A percentile compares a stretch with the other conserved stretches of the same genome.
Evolutionary conservation across 1,139 yeast species (phyloP).

Genomic region (Lodderomyces elongisporus): DNA sequence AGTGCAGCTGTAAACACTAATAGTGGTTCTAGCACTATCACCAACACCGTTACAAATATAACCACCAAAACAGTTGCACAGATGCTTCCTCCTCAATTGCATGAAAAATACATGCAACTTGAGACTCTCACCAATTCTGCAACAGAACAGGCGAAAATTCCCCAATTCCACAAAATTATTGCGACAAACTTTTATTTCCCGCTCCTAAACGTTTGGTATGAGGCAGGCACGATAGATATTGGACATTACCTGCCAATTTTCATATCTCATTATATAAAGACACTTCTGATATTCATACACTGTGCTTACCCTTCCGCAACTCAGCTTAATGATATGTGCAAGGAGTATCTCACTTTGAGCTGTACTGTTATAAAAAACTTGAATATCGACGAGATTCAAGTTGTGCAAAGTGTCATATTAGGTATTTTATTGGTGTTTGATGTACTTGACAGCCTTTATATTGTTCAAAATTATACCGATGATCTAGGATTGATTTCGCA

Average conservation of each 20-base stretch:
- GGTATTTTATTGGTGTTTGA: conserved; percentile 46
- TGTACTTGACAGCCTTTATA: conserved; percentile 33
- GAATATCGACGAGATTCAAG: conserved; percentile 25
- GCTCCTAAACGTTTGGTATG: conserved; percentile 51
- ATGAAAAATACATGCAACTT: conserved; percentile 25
- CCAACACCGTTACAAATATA: background rate
- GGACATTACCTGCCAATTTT: conserved; percentile 55
- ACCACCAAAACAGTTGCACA: conserved; percentile 16
- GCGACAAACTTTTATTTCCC: conserved; percentile 51
- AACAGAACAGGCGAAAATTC: conserved; percentile 13
- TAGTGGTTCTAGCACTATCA: background rate
- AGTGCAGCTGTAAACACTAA: background rate
- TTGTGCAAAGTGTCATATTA: conserved; percentile 45
- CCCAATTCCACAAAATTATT: conserved; percentile 42
- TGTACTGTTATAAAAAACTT: conserved; percentile 21
- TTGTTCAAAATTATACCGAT: conserved; percentile 24
- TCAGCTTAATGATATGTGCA: conserved; percentile 52
- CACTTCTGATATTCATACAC: conserved; percentile 51
- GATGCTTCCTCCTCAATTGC: conserved; percentile 44
- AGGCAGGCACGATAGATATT: conserved; percentile 34
- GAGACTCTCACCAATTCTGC: conserved; percentile 8
- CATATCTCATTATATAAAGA: conserved; percentile 54
- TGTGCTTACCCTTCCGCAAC: conserved; percentile 52
- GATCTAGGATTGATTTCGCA: conserved; percentile 29
- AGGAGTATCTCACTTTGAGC: conserved; percentile 45